phyloP scores from a whole-genome alignment of 2,329 filamentous ascomycete species.

The Aureobasidium sp. region DNA sequence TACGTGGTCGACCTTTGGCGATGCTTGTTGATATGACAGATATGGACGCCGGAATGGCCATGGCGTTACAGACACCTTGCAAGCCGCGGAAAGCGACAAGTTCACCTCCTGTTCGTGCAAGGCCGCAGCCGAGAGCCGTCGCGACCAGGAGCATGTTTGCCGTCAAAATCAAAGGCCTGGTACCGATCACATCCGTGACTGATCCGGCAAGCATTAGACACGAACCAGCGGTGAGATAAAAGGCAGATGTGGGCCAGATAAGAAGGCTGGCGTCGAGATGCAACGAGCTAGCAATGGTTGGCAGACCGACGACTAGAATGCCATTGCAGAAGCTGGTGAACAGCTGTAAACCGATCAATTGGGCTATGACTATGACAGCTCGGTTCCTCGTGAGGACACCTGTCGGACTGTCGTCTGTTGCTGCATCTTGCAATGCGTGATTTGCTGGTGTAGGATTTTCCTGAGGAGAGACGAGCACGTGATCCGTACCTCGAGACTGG shows the following conservation, averaged over 20 bases:
- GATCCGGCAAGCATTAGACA: conserved; percentile 45
- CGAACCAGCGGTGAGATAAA: conserved; percentile 42
- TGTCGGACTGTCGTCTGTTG: no score
- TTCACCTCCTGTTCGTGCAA: conserved; percentile 28
- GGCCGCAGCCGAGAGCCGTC: conserved; percentile 33
- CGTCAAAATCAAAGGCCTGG: conserved; percentile 38
- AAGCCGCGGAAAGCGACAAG: conserved; percentile 17
- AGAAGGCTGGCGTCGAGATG: conserved; percentile 15
- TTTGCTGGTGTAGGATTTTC: no score
- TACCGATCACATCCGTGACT: conserved; percentile 45
- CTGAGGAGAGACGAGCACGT: no score
- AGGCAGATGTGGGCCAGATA: conserved; percentile 25
- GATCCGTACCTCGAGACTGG: no score
- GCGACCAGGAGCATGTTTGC: conserved; percentile 38
- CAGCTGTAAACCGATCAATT: conserved; percentile 21
- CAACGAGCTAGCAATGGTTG: conserved; percentile 16
- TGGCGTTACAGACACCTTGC: conserved; percentile 13
- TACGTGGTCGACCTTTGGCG: conserved; percentile 43
- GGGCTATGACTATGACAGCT: conserved; percentile 19
- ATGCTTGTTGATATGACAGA: conserved; percentile 43
- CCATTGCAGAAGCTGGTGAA: conserved; percentile 22
- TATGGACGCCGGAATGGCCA: conserved; percentile 29
- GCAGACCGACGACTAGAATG: conserved; percentile 20
- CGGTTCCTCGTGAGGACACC: neutral
- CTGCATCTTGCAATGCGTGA: no score